Percentiles rank a stretch among this genome's conserved stretches.
Evolutionary conservation across 2,329 filamentous ascomycete species (phyloP).

Genomic region (Epichloe hybrida): DNA sequence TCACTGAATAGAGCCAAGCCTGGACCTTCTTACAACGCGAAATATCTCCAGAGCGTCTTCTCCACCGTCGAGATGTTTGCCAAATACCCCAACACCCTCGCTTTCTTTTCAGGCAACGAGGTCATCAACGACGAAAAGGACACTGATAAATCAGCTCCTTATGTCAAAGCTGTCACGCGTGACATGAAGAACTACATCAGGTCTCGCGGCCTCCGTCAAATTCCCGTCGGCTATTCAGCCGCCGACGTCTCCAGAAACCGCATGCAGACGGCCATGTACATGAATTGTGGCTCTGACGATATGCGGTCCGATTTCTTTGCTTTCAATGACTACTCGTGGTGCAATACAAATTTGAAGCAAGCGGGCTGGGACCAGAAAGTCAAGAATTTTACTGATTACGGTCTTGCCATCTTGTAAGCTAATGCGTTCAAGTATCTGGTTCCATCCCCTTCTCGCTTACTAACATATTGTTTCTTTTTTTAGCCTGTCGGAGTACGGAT

Average conservation of each 20-base stretch:
- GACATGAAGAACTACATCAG: slow-evolving; percentile 62
- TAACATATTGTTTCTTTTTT: not conserved
- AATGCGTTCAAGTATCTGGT: not conserved
- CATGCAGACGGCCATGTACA: slow-evolving; percentile 74
- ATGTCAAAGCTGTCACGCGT: slow-evolving; percentile 66
- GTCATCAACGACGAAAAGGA: slow-evolving; percentile 55
- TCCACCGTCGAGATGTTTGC: slow-evolving; percentile 76
- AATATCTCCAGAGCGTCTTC: slow-evolving; percentile 74
- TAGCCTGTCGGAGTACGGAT: slow-evolving; percentile 83
- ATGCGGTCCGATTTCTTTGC: slow-evolving; percentile 80
- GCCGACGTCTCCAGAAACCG: slow-evolving; percentile 80
- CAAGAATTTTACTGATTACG: slow-evolving; percentile 73
- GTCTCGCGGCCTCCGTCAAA: slow-evolving; percentile 44
- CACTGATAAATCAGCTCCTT: slow-evolving; percentile 54
- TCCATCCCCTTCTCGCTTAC: not conserved
- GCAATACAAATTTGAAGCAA: slow-evolving; percentile 52
- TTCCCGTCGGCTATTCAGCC: slow-evolving; percentile 62
- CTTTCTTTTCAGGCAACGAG: slow-evolving; percentile 75
- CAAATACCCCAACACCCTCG: slow-evolving; percentile 74
- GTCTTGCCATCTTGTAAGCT: slow-evolving; percentile 64
- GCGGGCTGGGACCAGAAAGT: slow-evolving; percentile 86
- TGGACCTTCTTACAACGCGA: slow-evolving; percentile 72
- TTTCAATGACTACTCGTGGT: slow-evolving; percentile 86
- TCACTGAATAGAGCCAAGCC: slow-evolving; percentile 70
- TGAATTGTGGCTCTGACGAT: slow-evolving; percentile 83